These are phyloP conservation scores for Xylaria sp. DNA, from an alignment of 2,329 filamentous ascomycete genomes.

Conservation along the genomic window DNA sequence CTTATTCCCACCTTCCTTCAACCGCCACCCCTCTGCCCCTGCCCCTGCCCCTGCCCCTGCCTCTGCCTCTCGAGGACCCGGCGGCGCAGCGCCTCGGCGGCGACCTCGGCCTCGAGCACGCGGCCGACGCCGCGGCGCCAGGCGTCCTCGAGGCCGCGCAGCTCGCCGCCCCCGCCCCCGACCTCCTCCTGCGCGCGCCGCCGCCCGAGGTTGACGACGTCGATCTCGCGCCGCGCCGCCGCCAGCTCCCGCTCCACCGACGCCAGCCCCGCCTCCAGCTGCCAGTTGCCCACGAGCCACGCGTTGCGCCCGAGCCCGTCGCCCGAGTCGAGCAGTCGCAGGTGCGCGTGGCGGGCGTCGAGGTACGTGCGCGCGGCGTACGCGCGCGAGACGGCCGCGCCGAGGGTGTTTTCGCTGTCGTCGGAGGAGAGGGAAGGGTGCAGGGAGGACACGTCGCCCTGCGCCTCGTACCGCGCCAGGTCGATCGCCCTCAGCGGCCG, in stretches of 20 bases:
- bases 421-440: constrained; percentile 42
- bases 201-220: constrained; percentile 71
- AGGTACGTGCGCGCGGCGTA: constrained; percentile 58
- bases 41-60: constrained; percentile 46
- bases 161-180: constrained; percentile 62
- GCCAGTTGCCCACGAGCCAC: constrained; percentile 85
- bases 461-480: constrained; percentile 79
- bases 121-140: constrained; percentile 80
- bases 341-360: constrained; percentile 53
- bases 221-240: constrained; percentile 67
- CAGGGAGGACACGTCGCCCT: constrained; percentile 55
- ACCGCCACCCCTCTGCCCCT: constrained; percentile 3
- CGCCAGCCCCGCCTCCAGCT: constrained; percentile 72
- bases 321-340: constrained; percentile 75
- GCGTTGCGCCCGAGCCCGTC: constrained; percentile 94
- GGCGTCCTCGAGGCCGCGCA: constrained; percentile 71
- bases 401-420: too few species aligned
- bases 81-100: constrained; percentile 70
- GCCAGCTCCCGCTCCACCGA: constrained; percentile 75
- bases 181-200: constrained; percentile 71
- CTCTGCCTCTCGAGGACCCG: constrained; percentile 68
- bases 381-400: constrained; percentile 62
- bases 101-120: constrained; percentile 85
- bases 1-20: neutral
- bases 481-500: constrained; percentile 69